These are phyloP conservation scores for Kentomonas sorsogonicus DNA, from an alignment of 208 protist species.

Conservation along the genomic window DNA sequence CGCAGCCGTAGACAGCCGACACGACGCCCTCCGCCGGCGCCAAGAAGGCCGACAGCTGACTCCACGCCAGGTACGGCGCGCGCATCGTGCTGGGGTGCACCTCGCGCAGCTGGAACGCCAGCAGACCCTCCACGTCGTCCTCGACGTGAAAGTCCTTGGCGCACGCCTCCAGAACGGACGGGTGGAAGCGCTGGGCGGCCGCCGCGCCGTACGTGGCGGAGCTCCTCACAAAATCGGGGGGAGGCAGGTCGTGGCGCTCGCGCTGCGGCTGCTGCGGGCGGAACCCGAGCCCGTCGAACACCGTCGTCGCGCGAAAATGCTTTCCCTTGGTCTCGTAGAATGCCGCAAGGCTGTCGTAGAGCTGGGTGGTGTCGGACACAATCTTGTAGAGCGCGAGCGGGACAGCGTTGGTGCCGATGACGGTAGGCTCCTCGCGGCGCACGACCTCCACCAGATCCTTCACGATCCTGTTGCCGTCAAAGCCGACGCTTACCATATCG, in stretches of 20 bases:
- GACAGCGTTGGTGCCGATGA: conserved; percentile 67
- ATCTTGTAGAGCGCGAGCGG: conserved; percentile 61
- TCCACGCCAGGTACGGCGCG: conserved; percentile 84
- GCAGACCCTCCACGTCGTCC: conserved; percentile 72
- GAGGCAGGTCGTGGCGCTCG: conserved; percentile 21
- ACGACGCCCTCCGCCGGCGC: conserved; percentile 31
- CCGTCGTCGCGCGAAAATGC: conserved; percentile 39
- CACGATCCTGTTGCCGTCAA: conserved; percentile 82
- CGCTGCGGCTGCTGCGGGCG: conserved; percentile 10
- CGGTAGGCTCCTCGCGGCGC: conserved; percentile 36
- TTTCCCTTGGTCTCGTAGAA: no score
- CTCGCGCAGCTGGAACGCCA: conserved; percentile 54
- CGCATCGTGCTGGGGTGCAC: conserved; percentile 52
- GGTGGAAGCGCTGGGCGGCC: conserved; percentile 12
- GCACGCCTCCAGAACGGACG: conserved; percentile 32
- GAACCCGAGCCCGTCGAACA: conserved; percentile 66
- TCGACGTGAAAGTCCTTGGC: conserved; percentile 64
- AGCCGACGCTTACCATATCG: conserved; percentile 48
- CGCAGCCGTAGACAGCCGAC: conserved; percentile 70
- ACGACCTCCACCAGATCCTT: conserved; percentile 63
- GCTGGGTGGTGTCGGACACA: no score
- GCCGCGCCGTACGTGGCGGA: conserved; percentile 12
- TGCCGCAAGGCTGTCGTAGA: no score
- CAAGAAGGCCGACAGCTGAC: conserved; percentile 77
- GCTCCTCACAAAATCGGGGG: conserved; percentile 9